A percentile compares a stretch with the other conserved stretches of the same genome.
These are phyloP conservation scores for Boletus semigastroideus DNA, from an alignment of 1,284 basidiomycete species.

Conservation along the genomic window DNA sequence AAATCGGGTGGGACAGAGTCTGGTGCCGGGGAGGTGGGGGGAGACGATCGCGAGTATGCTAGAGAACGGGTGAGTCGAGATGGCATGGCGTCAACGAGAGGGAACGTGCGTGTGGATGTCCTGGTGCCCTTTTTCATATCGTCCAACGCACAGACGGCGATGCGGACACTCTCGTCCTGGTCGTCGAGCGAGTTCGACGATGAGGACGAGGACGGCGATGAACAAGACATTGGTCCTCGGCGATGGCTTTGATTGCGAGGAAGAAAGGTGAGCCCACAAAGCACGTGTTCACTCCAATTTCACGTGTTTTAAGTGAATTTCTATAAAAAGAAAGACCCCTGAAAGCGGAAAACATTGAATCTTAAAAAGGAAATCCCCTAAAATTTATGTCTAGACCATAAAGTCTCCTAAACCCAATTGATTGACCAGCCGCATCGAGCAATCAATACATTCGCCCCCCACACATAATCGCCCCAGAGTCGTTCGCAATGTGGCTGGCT, in stretches of 20 bases:
- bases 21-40: constrained; percentile 10
- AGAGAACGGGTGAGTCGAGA: background rate
- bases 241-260: background rate
- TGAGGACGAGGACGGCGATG: constrained; percentile 5
- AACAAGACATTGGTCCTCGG: constrained; percentile 12
- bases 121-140: constrained; percentile 35
- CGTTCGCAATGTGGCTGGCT: constrained; percentile 19
- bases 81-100: background rate
- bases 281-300: constrained; percentile 13
- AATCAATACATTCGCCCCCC: constrained; percentile 16
- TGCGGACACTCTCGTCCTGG: constrained; percentile 41
- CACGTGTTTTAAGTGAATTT: constrained; percentile 19
- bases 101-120: constrained; percentile 12
- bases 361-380: constrained; percentile 18
- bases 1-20: constrained; percentile 35
- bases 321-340: constrained; percentile 12
- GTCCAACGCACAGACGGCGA: constrained; percentile 38
- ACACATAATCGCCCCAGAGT: constrained; percentile 6
- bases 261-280: background rate
- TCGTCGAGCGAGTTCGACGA: constrained; percentile 25
- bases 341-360: background rate
- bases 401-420: background rate
- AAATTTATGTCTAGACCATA: constrained; percentile 2
- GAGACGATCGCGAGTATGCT: constrained; percentile 9
- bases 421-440: constrained; percentile 11